Evolutionary conservation across 306 rosid species (phyloP).

Genomic region (Boehmeria nivea): DNA sequence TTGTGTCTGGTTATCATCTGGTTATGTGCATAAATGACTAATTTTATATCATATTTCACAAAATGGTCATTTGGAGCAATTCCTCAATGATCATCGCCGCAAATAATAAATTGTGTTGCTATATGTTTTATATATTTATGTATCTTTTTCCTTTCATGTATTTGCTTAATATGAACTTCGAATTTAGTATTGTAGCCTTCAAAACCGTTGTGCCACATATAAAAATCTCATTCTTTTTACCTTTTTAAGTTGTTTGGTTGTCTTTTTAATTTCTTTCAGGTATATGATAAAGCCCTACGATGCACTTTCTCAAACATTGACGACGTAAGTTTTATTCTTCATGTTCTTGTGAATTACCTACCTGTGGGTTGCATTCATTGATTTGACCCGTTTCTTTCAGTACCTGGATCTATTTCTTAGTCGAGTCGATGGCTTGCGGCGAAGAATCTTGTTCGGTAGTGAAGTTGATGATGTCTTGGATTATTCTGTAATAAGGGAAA

Average conservation of each 20-base stretch:
- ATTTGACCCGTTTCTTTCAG: slow-evolving; percentile 40
- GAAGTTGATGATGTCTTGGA: slow-evolving; percentile 44
- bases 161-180: not conserved
- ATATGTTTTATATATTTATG: too few relatives aligned
- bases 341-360: not conserved
- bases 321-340: slow-evolving; percentile 42
- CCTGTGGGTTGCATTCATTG: slow-evolving; percentile 10
- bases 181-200: slow-evolving; percentile 1
- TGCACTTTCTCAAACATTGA: slow-evolving; percentile 65
- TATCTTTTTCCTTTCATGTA: not conserved
- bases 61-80: too few relatives aligned
- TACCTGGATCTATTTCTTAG: slow-evolving; percentile 84
- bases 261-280: slow-evolving; percentile 44
- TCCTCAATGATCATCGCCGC: too few relatives aligned
- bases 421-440: slow-evolving; percentile 83
- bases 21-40: too few relatives aligned
- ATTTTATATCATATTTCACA: too few relatives aligned
- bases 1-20: too few relatives aligned
- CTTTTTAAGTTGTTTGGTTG: slow-evolving; percentile 9
- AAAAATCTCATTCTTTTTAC: not conserved
- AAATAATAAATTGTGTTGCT: too few relatives aligned
- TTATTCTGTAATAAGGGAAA: slow-evolving; percentile 52
- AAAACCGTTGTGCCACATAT: not conserved
- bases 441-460: slow-evolving; percentile 48
- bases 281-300: slow-evolving; percentile 63